Percentiles rank a stretch among this genome's conserved stretches.
These are phyloP conservation scores for Urostyla sp. DNA, from an alignment of 73 alveolate genomes.

Conservation along the genomic window DNA sequence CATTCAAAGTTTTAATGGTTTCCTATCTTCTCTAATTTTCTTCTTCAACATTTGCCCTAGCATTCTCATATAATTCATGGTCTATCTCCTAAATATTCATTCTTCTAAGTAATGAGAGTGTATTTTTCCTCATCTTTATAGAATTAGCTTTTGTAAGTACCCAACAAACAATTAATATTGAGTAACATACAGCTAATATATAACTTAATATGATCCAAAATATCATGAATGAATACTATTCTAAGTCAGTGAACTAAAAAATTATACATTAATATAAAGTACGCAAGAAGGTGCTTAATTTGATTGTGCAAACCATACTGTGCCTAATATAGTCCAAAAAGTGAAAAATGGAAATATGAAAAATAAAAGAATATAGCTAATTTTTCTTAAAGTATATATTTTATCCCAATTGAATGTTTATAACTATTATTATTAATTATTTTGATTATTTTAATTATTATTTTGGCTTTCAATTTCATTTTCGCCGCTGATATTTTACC, in stretches of 20 bases:
- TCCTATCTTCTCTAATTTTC: slow-evolving; percentile 49
- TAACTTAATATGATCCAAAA: slow-evolving; percentile 63
- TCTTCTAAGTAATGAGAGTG: slow-evolving; percentile 44
- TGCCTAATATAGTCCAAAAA: slow-evolving; percentile 67
- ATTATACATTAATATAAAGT: not conserved
- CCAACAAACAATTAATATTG: slow-evolving; percentile 34
- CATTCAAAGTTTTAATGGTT: slow-evolving; percentile 59
- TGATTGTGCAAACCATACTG: slow-evolving; percentile 49
- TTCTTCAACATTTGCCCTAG: slow-evolving; percentile 55
- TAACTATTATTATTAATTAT: not conserved
- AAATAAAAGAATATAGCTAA: slow-evolving; percentile 9
- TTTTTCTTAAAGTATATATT: slow-evolving; percentile 4
- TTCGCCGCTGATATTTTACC: slow-evolving; percentile 18
- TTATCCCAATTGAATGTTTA: slow-evolving; percentile 31
- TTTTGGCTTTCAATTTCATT: not conserved
- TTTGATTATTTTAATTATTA: slow-evolving; percentile 1
- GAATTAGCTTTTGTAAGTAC: slow-evolving; percentile 1
- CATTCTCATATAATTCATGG: slow-evolving; percentile 55
- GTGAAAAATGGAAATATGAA: slow-evolving; percentile 60
- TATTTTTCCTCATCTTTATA: slow-evolving; percentile 30
- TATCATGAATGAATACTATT: slow-evolving; percentile 59
- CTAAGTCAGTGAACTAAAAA: slow-evolving; percentile 44
- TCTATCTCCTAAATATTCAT: slow-evolving; percentile 37
- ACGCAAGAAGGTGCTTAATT: slow-evolving; percentile 38
- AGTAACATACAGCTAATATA: slow-evolving; percentile 48